Evolutionary conservation across 176 grass and related monocot species (phyloP).

Genomic region (Melocanna baccifera): DNA sequence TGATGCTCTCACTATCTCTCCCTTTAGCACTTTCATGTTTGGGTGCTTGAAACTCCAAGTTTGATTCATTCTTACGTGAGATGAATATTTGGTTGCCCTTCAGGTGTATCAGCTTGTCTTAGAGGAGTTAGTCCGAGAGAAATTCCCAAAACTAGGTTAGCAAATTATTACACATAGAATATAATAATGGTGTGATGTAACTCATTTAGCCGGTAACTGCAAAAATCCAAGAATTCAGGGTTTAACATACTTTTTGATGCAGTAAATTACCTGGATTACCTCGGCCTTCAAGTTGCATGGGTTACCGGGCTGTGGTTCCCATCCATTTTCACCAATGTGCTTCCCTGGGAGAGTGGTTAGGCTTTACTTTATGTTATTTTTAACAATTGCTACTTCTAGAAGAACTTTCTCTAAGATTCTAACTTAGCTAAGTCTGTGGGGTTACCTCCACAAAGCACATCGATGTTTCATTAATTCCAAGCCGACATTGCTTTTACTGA

Average conservation of each 20-base stretch:
- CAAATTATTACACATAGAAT: constrained; percentile 27
- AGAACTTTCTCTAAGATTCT: constrained; percentile 8
- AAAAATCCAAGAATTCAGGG: constrained; percentile 24
- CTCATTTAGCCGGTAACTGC: constrained; percentile 13
- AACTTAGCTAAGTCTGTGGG: constrained; percentile 7
- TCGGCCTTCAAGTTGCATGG: constrained; percentile 93
- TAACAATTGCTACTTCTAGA: constrained; percentile 21
- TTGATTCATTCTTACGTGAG: constrained; percentile 3
- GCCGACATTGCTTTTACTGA: neutral
- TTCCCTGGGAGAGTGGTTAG: constrained; percentile 99
- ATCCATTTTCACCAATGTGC: constrained; percentile 98
- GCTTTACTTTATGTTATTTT: constrained; percentile 37
- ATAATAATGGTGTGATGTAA: constrained; percentile 3
- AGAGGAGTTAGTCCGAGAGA: too few species aligned
- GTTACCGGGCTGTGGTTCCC: constrained; percentile 97
- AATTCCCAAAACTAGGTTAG: constrained; percentile 24
- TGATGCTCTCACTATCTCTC: neutral
- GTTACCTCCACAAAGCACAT: constrained; percentile 1
- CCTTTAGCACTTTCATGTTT: neutral
- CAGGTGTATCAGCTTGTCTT: too few species aligned
- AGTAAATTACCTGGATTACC: constrained; percentile 95
- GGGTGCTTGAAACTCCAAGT: constrained; percentile 13
- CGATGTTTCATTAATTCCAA: constrained; percentile 5
- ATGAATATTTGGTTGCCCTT: constrained; percentile 38
- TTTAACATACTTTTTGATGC: constrained; percentile 46